Base-by-base conservation (phyloP, 2,329 filamentous ascomycete species). In the Zymoseptoria ardabiliae region DNA sequence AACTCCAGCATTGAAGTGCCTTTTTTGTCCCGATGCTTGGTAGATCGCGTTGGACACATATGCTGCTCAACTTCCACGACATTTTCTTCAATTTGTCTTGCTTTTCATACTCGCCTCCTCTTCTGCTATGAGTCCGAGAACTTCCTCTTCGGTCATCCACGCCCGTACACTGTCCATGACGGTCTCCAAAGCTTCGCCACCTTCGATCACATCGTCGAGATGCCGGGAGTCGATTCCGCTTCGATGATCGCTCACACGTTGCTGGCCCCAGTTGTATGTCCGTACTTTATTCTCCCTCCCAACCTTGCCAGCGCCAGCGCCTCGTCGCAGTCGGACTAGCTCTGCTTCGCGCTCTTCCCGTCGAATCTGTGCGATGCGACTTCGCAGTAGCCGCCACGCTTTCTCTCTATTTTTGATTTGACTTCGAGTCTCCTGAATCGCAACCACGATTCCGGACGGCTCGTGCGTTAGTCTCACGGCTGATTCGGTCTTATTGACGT, bases 401-500 rank as follows among this genome's bases (percentile, higher is more conserved):
- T 85, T 86, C 62, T 91, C 88, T 51, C 92, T 84, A 75, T 99
- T 99, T 65, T 90, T 85, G 67, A 90, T 86, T 77, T 99, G 94
- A 50, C 91, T 96, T 57, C 94, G 84, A 56, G 86, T 87, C 72
- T 99, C 94, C 74, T 99, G 94, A 82, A 97, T 96, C 11, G 87
- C 87, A 13, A 97, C 92, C 1, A 90, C 85, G 0, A 86, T 94
- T 51, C 89, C 89, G 0, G 91, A 96, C 2, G 94, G 94, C 6
- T 88, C 75, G 77, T 99, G 94, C 1, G 92, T 97, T 69, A 99
- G 81, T 9, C 94, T 87, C 62, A 99, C 90, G 3, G 94, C 94
- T 28, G 91, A 96, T 77, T 99, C 94, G 0, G 94, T 99, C 74
- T 93, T 97, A 77, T 99, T 99, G 72, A 99, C 94, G 75, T 99